Evolutionary conservation across 208 protist genomes (phyloP).

Genomic region (Kentomonas sorsogonicus): DNA sequence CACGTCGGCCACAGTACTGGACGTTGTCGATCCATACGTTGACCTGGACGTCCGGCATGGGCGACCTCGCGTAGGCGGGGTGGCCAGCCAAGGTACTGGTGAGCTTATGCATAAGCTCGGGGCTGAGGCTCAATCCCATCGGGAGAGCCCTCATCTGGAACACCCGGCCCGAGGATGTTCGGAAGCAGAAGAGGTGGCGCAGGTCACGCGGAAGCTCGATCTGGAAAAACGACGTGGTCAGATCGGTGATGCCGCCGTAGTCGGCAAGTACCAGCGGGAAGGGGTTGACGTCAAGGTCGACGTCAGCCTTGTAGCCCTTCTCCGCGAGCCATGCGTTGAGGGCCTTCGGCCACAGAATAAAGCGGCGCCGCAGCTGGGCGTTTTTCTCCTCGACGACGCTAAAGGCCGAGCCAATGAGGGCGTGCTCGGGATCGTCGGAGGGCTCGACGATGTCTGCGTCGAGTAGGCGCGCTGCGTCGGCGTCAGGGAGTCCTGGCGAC

Average conservation of each 20-base stretch:
- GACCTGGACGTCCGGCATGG: not conserved
- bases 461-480: not conserved
- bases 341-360: constrained; percentile 12
- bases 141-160: constrained; percentile 15
- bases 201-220: not conserved
- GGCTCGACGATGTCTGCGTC: constrained; percentile 4
- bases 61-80: not conserved
- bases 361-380: not conserved
- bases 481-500: not conserved
- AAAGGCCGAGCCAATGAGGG: constrained; percentile 1
- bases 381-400: constrained; percentile 13
- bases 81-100: constrained; percentile 8
- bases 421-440: not conserved
- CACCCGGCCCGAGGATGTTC: not conserved
- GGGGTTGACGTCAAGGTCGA: not conserved
- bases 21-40: constrained; percentile 24
- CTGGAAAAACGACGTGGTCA: constrained; percentile 15
- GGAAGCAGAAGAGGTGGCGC: constrained; percentile 1
- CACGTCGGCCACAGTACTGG: constrained; percentile 7
- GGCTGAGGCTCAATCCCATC: constrained; percentile 17
- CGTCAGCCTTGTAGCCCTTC: constrained; percentile 7
- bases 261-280: constrained; percentile 2
- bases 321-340: constrained; percentile 5
- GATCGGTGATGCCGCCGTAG: constrained; percentile 4
- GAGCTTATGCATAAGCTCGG: constrained; percentile 19